Evolutionary conservation across 2,329 filamentous ascomycete genomes (phyloP).

Genomic region (Zasmidium citrigriseum): DNA sequence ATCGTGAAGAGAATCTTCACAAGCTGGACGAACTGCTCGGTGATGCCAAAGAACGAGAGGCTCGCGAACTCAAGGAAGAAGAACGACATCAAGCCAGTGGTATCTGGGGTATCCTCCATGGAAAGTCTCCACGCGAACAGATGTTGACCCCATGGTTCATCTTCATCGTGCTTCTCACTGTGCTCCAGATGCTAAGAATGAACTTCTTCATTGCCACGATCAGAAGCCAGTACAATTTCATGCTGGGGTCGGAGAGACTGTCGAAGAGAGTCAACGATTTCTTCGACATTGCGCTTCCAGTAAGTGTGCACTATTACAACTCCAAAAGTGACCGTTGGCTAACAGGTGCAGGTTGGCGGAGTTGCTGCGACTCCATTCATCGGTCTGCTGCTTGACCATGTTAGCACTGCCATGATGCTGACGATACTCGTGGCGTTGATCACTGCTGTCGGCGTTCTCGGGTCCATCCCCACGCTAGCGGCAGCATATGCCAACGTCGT

Average conservation of each 20-base stretch:
- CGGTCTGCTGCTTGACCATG: slow-evolving; percentile 74
- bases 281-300: slow-evolving; percentile 79
- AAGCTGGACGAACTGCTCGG: slow-evolving; percentile 74
- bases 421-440: slow-evolving; percentile 69
- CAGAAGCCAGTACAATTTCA: slow-evolving; percentile 74
- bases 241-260: slow-evolving; percentile 64
- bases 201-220: slow-evolving; percentile 93
- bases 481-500: slow-evolving; percentile 73
- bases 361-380: slow-evolving; percentile 85
- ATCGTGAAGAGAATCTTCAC: slow-evolving; percentile 64
- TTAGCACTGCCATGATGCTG: slow-evolving; percentile 71
- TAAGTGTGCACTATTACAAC: too few relatives aligned
- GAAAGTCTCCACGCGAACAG: slow-evolving; percentile 68
- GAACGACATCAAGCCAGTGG: slow-evolving; percentile 53
- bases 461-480: slow-evolving; percentile 70
- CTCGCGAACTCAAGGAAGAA: slow-evolving; percentile 20
- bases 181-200: slow-evolving; percentile 55
- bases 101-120: slow-evolving; percentile 85
- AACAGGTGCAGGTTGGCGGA: slow-evolving; percentile 59
- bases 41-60: slow-evolving; percentile 60
- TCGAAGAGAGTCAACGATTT: slow-evolving; percentile 75
- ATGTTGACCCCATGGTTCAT: slow-evolving; percentile 81
- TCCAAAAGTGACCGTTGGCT: not conserved
- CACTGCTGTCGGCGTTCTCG: slow-evolving; percentile 73
- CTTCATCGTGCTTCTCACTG: slow-evolving; percentile 77